Evolutionary conservation across 179 eudicot genomes (phyloP), one percentile per base, ranked within the genome.

Genomic region (Corrigiola litoralis): DNA sequence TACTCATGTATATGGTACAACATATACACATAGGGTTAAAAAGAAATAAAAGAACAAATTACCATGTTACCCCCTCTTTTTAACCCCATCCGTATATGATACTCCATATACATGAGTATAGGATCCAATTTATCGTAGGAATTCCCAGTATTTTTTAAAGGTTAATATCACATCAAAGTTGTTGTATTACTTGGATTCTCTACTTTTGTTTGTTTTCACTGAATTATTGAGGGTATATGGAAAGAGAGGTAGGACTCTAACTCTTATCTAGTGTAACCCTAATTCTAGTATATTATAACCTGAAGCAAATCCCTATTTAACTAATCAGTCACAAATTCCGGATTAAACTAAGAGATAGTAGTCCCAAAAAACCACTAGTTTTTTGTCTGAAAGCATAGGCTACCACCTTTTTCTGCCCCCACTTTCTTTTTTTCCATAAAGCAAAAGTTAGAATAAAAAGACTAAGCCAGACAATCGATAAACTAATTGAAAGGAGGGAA

Each of bases 401-500:
- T 82, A 77, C 70, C 86, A 74, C 63, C 84, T 77, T 86, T 87
- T 76, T 55, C 52, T 47, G 27, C 65, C 70, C 80, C 76, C 81
- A 77, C 85, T 74, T 69, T 63, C 58, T 55, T 66, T 49, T 86
- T 83, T 76, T 64, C 67, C 66, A 76, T 73, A 89, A 86, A 89
- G 90, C 67, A 75, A 89, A 87, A 89, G 88, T 60, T 72, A 79
- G 80, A 79, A 77, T 76, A 72, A 59, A 77, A 83, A 74, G 71
- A 69, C 57, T 66, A 59, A 24, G 21, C 20, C 20, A 62, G 9
- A 29, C 31, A 14, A 51, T 67, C 18, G 23, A 71, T 67, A 66
- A 70, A 72, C 33, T 66, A 77, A 72, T 56, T 38, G 58, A 72
- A 73, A 36, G 74, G 65, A 61, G 38, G 57, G 54, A 62, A 54